Base-by-base conservation (phyloP, 176 grass and related monocot genomes). In the Aegilops tauschii region DNA sequence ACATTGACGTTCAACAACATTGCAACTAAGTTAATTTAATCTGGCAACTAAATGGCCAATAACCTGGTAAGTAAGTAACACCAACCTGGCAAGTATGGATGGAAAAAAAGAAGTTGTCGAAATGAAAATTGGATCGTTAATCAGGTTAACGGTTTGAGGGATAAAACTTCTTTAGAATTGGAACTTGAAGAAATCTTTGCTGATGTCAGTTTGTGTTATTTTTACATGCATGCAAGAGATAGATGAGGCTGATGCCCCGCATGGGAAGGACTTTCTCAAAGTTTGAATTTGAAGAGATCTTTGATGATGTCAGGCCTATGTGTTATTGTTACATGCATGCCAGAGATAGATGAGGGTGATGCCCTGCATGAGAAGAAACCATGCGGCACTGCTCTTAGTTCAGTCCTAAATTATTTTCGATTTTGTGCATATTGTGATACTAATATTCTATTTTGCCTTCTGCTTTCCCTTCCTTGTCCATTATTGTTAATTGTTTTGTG, bases 351-450 rank as follows among this genome's bases (percentile, higher is more conserved):
- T 0, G 54, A 58, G 54, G 54, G 18, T 20, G 54, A 58, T 58
- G 54, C 54, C 54, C 54, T 52, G 54, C 18, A 20, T 58, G 54
- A 6, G 18, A 58, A 58, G 54, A 3, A 59, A 59, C 18, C 56
- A 59, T 59, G 17, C 6, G 7, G 18, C 56, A 21, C 56, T 59
- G 17, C 20, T 59, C 56, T 21, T 59, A 59, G 18, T 59, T 59
- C 56, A 59, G 56, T 59, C 56, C 56, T 37, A 87, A 78, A 83
- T 79, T 59, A 67, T 69, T 64, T 84, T 45, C n/a, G 17, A 18
- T 75, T 54, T 27, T 27, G 59, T 11, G 39, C 69, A 44, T 44
- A 44, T 42, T 40, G 21, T 73, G 16, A 21, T 73, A 73, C 21
- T 44, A 73, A 25, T 44, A n/a, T 42, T 71, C 69, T 73, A 73